Base-by-base conservation (phyloP, 2,329 filamentous ascomycete species). In the Diaporthe helianthi region DNA sequence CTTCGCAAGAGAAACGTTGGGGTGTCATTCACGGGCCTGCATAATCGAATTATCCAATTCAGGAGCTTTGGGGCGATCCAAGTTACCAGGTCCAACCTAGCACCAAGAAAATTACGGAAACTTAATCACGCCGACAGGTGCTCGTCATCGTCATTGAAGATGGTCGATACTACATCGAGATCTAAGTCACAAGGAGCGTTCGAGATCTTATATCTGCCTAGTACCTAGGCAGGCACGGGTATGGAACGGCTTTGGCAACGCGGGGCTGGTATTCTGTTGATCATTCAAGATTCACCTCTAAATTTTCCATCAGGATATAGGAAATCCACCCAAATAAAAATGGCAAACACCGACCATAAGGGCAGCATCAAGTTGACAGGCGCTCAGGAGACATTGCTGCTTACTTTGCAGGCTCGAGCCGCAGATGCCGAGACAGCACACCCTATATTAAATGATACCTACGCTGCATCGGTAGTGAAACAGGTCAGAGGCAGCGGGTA, bases 341-440 rank as follows among this genome's bases (percentile, higher is more conserved):
- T 61, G 58, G 41, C 41, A 17, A 10, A 47, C 1, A 61, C 47
- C 19, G 26, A 47, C 12, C 26, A 61, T 4, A 47, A 61, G 24
- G 58, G 58, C 19, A 17, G 36, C 12, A 47, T 61, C 13, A 24
- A 47, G 19, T 33, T 47, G 26, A 47, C 26, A 1, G 41, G 41
- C 7, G 58, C 58, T 46, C 58, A 61, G 6, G 58, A 61, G 19
- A 61, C 58, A n/a, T 36, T 61, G 26, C 3, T 61, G 19, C 12
- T 61, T 19, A 61, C 58, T 6, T 8, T 47, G 12, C 6, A 24
- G 1, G 41, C 58, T 29, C 41, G 58, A 47, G 41, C 58, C 2
- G 24, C 4, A 13, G 58, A 61, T 13, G 7, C 58, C 19, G 41
- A 61, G 29, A 6, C 58, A 47, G 4, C 41, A 24, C 41, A 33